These are phyloP conservation scores for Zizania palustris DNA, from an alignment of 202 grass and related monocot species.

Conservation along the genomic window DNA sequence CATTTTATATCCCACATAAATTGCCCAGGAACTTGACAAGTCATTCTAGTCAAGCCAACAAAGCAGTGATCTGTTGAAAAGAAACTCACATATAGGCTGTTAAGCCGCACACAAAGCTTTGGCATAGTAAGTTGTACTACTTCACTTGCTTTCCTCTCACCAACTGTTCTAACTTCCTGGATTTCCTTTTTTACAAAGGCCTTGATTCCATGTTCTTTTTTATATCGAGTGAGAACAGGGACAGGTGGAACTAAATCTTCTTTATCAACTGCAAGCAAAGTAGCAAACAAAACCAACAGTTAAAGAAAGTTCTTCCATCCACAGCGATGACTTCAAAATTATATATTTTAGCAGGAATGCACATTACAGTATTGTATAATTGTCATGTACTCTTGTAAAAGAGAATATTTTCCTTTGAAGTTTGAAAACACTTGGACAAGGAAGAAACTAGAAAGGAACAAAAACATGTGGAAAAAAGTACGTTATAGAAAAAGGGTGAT, in stretches of 20 bases:
- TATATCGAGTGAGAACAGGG: constrained; percentile 93
- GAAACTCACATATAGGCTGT: constrained; percentile 93
- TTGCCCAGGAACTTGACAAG: constrained; percentile 23
- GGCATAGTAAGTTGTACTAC: constrained; percentile 78
- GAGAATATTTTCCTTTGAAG: constrained; percentile 32
- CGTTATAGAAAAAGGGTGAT: constrained; percentile 28
- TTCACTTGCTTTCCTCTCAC: constrained; percentile 78
- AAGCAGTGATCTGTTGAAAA: constrained; percentile 18
- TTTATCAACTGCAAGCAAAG: constrained; percentile 82
- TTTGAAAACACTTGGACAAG: constrained; percentile 16
- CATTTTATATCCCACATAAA: constrained; percentile 29
- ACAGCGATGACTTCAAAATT: constrained; percentile 7
- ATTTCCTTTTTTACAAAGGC: constrained; percentile 88
- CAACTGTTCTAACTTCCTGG: constrained; percentile 66
- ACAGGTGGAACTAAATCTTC: constrained; percentile 87
- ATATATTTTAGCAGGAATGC: constrained; percentile 21
- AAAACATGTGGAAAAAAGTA: constrained; percentile 13
- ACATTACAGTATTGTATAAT: constrained; percentile 28
- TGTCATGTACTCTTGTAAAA: constrained; percentile 8
- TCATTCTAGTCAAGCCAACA: constrained; percentile 24
- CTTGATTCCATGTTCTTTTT: constrained; percentile 91
- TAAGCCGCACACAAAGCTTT: constrained; percentile 89
- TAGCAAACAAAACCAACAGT: constrained; percentile 15
- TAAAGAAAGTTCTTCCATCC: constrained; percentile 28
- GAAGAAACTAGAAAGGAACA: background rate